phyloP scores from a whole-genome alignment of 257 asterid genomes.

The Dorcoceras hygrometricum region DNA sequence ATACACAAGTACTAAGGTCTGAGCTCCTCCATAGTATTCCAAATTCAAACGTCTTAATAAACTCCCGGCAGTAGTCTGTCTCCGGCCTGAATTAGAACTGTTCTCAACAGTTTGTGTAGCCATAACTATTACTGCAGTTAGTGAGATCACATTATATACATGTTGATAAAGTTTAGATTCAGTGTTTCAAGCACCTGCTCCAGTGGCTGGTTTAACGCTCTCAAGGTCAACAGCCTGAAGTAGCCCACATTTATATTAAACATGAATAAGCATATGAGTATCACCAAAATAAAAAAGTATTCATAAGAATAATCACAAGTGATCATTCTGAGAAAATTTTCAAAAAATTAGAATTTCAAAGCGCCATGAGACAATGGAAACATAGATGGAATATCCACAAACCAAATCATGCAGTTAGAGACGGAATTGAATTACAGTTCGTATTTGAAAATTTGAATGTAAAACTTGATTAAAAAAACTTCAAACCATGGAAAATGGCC shows the following conservation, averaged over 20 bases:
- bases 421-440: too few species aligned
- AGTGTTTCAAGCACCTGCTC: conserved; percentile 59
- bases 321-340: not conserved
- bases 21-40: too few species aligned
- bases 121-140: too few species aligned
- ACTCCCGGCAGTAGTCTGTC: too few species aligned
- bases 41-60: too few species aligned
- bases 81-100: too few species aligned
- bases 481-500: too few species aligned
- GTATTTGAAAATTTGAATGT: too few species aligned
- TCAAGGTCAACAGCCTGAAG: conserved; percentile 87
- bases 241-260: conserved; percentile 40
- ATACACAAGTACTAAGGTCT: too few species aligned
- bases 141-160: conserved; percentile 5
- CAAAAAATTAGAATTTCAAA: not conserved
- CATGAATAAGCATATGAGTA: not conserved
- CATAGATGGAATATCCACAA: not conserved
- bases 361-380: not conserved
- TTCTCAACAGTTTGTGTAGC: too few species aligned
- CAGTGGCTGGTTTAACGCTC: conserved; percentile 77
- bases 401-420: not conserved
- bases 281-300: not conserved
- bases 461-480: too few species aligned
- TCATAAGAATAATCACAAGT: not conserved
- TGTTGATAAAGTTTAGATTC: not conserved